Evolutionary conservation across 495 filamentous ascomycete species (phyloP), one percentile per base, ranked within the genome.

Genomic region (Tuber microsphaerosporum): DNA sequence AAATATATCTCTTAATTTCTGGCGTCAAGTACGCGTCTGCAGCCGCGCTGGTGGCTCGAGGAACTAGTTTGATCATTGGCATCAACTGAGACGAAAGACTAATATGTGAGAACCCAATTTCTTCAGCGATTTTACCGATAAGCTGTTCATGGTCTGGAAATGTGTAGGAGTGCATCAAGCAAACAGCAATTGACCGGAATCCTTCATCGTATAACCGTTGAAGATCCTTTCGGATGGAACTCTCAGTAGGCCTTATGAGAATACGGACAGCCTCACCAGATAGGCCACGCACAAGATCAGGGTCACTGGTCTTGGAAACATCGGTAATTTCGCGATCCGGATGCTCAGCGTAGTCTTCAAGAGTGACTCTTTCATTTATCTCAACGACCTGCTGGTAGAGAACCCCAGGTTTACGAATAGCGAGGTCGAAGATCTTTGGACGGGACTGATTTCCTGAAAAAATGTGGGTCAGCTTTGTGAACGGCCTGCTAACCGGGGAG

Each of bases 1-100:
- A 87, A 79, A 98, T 96, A 83, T 99, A 99, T 83, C 94, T 93
- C 83, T 93, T 93, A 81, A 99, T 98, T 16, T 94, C 92, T 0
- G 95, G 95, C 2, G 95, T 98, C 8, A 99, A 88, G 82, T 99
- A 99, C 6, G 95, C 95, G 85, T 99, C 95, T 9, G 94, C 95
- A 42, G 93, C 96, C 16, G 95, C 92, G 22, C 93, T 97, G 16
- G 94, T 97, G 19, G 93, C 94, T 73, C 95, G 86, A 41, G 94
- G 91, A 0, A 94, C 91, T 12, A 94, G 85, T 83, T 94, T 94
- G 81, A 93, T 97, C 94, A 97, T 99, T 41, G 95, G 95, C 90
- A 97, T 97, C 42, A 93, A 86, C 83, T 93, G 88, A 76, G 91
- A 89, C 71, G 89, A 91, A 51, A 93, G 85, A 71, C 89, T 88